Conservation (phyloP, 2,329 filamentous ascomycete genomes). For the Aspergillus thermomutatus region DNA sequence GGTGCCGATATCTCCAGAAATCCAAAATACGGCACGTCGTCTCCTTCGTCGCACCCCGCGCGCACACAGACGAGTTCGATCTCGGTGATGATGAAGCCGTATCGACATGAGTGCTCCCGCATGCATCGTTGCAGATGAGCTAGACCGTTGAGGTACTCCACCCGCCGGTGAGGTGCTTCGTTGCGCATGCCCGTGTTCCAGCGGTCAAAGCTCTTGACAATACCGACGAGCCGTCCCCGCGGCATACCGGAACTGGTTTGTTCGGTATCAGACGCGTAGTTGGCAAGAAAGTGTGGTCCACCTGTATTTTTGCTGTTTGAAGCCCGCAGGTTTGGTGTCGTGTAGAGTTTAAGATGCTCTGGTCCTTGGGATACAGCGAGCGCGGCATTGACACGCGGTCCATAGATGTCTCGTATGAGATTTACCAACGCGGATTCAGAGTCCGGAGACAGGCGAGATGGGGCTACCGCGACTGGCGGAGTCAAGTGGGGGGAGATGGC, state of each 20-base stretch:
- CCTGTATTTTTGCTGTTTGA: constrained; percentile 40
- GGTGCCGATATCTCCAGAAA: constrained; percentile 70
- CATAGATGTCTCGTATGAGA: constrained; percentile 74
- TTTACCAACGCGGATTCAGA: constrained; percentile 72
- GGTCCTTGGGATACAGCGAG: constrained; percentile 70
- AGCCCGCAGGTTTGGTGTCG: constrained; percentile 35
- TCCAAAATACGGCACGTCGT: constrained; percentile 75
- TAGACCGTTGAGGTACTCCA: constrained; percentile 84
- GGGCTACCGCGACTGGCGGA: constrained; percentile 28
- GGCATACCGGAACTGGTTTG: constrained; percentile 47
- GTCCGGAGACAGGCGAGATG: constrained; percentile 65
- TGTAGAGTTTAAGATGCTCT: constrained; percentile 52
- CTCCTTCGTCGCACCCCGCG: constrained; percentile 61
- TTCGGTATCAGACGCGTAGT: constrained; percentile 52
- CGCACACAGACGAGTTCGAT: constrained; percentile 91
- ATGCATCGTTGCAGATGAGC: constrained; percentile 84
- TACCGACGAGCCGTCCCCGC: constrained; percentile 67
- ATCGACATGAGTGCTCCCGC: constrained; percentile 89
- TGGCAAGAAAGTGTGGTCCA: constrained; percentile 51
- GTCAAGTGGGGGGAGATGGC: constrained; percentile 51
- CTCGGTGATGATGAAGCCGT: constrained; percentile 94
- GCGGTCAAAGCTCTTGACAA: constrained; percentile 88
- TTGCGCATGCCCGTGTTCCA: constrained; percentile 95
- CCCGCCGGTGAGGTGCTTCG: constrained; percentile 77
- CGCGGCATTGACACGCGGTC: constrained; percentile 82